Evolutionary conservation across 495 filamentous ascomycete genomes (phyloP).

Genomic region (Penicillium nucicola): DNA sequence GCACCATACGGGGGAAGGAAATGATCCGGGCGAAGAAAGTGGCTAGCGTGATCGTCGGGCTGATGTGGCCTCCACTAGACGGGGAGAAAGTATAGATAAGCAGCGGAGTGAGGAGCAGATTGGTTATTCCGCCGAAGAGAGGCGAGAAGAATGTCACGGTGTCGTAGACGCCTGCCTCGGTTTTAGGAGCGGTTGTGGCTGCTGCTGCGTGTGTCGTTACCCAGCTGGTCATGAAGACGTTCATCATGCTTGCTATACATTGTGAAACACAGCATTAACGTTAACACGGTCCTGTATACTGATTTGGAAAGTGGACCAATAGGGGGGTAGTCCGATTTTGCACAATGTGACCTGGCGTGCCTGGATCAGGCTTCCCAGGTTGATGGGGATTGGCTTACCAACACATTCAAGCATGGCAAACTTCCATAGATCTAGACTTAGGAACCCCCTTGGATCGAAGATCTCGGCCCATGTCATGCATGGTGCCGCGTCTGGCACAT

Average conservation of each 20-base stretch:
- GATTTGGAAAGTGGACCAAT: not conserved
- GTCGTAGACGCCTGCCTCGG: slow-evolving; percentile 19
- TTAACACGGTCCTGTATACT: no score
- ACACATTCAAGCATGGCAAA: slow-evolving; percentile 39
- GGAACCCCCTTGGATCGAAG: slow-evolving; percentile 36
- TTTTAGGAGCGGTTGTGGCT: slow-evolving; percentile 12
- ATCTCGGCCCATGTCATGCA: slow-evolving; percentile 36
- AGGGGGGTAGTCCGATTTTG: not conserved
- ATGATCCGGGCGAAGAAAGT: slow-evolving; percentile 50
- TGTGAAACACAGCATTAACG: not conserved
- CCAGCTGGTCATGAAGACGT: slow-evolving; percentile 26
- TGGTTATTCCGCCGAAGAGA: slow-evolving; percentile 40
- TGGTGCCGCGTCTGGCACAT: slow-evolving; percentile 44
- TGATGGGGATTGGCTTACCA: slow-evolving; percentile 17
- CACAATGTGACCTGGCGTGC: no score
- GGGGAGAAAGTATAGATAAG: slow-evolving; percentile 52
- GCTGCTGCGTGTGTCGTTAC: slow-evolving; percentile 18
- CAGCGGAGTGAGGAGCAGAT: slow-evolving; percentile 41
- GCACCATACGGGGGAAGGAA: slow-evolving; percentile 40
- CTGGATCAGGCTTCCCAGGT: no score
- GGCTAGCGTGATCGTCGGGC: slow-evolving; percentile 49
- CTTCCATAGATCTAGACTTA: slow-evolving; percentile 42
- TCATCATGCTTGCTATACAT: slow-evolving; percentile 23
- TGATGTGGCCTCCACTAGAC: slow-evolving; percentile 51
- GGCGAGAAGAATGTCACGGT: slow-evolving; percentile 29